Conservation (phyloP, 176 grass and related monocot genomes). For the Urochloa ruziziensis region DNA sequence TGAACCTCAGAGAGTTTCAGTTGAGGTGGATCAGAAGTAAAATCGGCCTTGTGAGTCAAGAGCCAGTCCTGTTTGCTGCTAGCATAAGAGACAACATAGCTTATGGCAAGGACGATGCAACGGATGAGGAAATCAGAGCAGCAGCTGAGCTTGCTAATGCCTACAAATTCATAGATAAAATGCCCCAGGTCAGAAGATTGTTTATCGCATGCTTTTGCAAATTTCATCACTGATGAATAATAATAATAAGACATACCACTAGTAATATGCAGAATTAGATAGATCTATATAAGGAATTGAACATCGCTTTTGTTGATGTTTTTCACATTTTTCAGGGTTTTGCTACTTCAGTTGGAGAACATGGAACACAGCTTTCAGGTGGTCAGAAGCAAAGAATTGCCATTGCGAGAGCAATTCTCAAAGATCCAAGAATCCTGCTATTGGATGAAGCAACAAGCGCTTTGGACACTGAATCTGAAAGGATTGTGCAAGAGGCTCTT, state of each 20-base stretch:
- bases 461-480: conserved; percentile 76
- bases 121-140: conserved; percentile 59
- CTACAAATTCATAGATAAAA: conserved; percentile 85
- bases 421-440: conserved; percentile 79
- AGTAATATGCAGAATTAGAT: not conserved
- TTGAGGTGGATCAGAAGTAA: conserved; percentile 81
- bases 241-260: not conserved
- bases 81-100: conserved; percentile 84
- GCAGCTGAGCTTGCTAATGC: conserved; percentile 79
- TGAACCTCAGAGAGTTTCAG: conserved; percentile 65
- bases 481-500: conserved; percentile 80
- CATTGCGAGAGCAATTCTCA: conserved; percentile 81
- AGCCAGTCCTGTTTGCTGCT: conserved; percentile 66
- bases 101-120: conserved; percentile 67
- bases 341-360: conserved; percentile 68
- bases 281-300: too few species aligned
- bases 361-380: conserved; percentile 79
- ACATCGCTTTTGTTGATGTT: not conserved
- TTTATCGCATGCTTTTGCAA: conserved; percentile 3
- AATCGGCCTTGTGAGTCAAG: conserved; percentile 85
- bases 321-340: conserved; percentile 55
- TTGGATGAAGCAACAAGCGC: conserved; percentile 87
- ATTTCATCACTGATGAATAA: not conserved
- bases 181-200: conserved; percentile 57
- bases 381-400: conserved; percentile 89